Evolutionary conservation across 805 yeast genomes (phyloP), one percentile per base, ranked within the genome.

Genomic region (Candida parachauliodes): DNA sequence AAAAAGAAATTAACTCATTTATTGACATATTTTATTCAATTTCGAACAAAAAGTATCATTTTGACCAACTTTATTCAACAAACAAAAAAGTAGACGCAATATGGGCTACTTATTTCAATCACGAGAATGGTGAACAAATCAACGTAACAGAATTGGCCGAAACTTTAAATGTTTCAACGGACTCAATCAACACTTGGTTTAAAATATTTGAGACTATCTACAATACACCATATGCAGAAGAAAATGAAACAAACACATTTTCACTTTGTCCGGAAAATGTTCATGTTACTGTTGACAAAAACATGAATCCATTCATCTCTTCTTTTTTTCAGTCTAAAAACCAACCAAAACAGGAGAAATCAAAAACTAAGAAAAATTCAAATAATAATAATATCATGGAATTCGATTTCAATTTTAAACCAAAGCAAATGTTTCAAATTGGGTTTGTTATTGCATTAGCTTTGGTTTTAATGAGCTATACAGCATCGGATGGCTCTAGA

Each of bases 371-470:
- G 2, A 40, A 36, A 10, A 39, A 46, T 17, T 29, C 41, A 10
- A n/a, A 36, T 29, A 22, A 45, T 9, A 30, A 27, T n/a, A 36
- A 37, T 1, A 31, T 15, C 11, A 18, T 17, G 17, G 59, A 52
- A n/a, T 32, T 60, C 6, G 60, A 56, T 29, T 28, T 62, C 28
- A 48, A 56, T 31, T 40, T 59, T 19, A 46, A 45, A 37, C 55
- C 27, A 45, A 47, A 51, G 39, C 55, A 48, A 21, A 45, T 51
- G 34, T 59, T 64, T 40, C 66, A 60, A 43, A 24, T 62, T 21
- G 67, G 65, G 17, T 32, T 60, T n/a, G 39, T 58, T 1, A 52
- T 54, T 24, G 63, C 65, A 12, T 46, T 66, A 17, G 20, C 18
- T 3, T 14, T 28, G 3, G 18, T 34, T 14, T 28, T 34, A 21